Percentiles rank a stretch among this genome's conserved stretches.
Conservation (phyloP, 768 basidiomycete genomes). For the Peribolospora kevripleyi region DNA sequence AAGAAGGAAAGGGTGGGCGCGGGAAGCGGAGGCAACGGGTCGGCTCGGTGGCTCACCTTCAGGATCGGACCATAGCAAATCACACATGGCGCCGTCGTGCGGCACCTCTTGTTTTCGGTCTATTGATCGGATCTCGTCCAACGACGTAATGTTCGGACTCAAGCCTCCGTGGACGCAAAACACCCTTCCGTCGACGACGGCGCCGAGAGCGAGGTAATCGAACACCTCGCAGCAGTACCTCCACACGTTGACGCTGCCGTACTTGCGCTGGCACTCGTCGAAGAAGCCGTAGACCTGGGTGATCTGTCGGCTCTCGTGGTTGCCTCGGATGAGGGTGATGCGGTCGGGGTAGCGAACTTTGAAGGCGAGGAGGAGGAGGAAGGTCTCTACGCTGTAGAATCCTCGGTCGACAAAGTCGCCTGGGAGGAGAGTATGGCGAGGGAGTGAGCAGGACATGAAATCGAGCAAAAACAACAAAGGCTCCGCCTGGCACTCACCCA, state of each 20-base stretch:
- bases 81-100: slow-evolving; percentile 96
- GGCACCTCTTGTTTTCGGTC: slow-evolving; percentile 94
- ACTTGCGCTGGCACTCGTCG: slow-evolving; percentile 91
- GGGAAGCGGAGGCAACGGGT: neutral
- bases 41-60: slow-evolving; percentile 37
- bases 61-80: slow-evolving; percentile 96
- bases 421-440: slow-evolving; percentile 18
- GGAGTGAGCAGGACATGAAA: neutral
- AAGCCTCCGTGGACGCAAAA: slow-evolving; percentile 95
- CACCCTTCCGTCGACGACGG: slow-evolving; percentile 87
- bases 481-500: slow-evolving; percentile 20
- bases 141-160: slow-evolving; percentile 43
- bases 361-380: slow-evolving; percentile 73
- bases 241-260: slow-evolving; percentile 84
- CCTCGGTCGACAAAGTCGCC: slow-evolving; percentile 97
- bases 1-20: neutral
- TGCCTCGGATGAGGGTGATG: slow-evolving; percentile 86
- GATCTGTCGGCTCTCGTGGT: slow-evolving; percentile 93
- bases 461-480: slow-evolving; percentile 3
- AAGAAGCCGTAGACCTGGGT: slow-evolving; percentile 40
- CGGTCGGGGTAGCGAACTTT: slow-evolving; percentile 92
- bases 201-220: slow-evolving; percentile 80
- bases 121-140: slow-evolving; percentile 53
- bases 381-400: slow-evolving; percentile 90
- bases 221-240: slow-evolving; percentile 97